Conservation (phyloP, 805 yeast genomes). For the Saturnispora mendoncae region DNA sequence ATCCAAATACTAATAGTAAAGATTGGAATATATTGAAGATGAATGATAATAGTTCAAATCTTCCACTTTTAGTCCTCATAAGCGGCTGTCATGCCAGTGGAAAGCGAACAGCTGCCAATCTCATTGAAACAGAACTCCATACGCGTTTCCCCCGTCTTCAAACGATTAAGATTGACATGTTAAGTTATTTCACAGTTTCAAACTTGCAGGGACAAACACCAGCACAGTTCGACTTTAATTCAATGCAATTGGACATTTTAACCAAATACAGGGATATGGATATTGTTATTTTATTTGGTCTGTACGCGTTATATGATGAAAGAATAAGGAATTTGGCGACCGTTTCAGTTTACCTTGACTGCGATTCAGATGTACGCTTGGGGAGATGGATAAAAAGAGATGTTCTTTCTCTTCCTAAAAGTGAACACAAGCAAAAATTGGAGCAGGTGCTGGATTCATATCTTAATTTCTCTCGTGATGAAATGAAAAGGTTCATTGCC, state of each 20-base stretch:
- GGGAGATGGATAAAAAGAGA: constrained; percentile 61
- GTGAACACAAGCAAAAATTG: constrained; percentile 12
- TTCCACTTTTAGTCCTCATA: constrained; percentile 20
- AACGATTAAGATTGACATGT: constrained; percentile 22
- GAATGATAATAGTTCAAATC: not conserved
- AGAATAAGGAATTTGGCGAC: constrained; percentile 47
- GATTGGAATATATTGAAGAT: no score
- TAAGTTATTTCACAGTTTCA: constrained; percentile 11
- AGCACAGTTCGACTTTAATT: constrained; percentile 33
- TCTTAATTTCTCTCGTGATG: constrained; percentile 49
- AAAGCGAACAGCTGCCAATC: constrained; percentile 22
- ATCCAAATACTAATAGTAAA: not conserved
- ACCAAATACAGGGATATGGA: constrained; percentile 11
- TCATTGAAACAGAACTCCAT: constrained; percentile 19
- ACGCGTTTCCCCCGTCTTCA: constrained; percentile 14
- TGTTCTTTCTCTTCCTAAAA: constrained; percentile 12
- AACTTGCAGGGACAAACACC: constrained; percentile 23
- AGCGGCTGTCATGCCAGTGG: constrained; percentile 33
- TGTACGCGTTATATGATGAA: constrained; percentile 66
- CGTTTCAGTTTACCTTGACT: constrained; percentile 66
- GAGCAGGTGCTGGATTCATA: constrained; percentile 39
- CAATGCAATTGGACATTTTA: constrained; percentile 17
- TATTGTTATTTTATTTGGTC: constrained; percentile 57
- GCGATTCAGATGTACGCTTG: constrained; percentile 77
- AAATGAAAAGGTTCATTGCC: constrained; percentile 54